A percentile compares a stretch with the other conserved stretches of the same genome.
Evolutionary conservation across 805 yeast genomes (phyloP).

Genomic region (Zygosaccharomyces rouxii): DNA sequence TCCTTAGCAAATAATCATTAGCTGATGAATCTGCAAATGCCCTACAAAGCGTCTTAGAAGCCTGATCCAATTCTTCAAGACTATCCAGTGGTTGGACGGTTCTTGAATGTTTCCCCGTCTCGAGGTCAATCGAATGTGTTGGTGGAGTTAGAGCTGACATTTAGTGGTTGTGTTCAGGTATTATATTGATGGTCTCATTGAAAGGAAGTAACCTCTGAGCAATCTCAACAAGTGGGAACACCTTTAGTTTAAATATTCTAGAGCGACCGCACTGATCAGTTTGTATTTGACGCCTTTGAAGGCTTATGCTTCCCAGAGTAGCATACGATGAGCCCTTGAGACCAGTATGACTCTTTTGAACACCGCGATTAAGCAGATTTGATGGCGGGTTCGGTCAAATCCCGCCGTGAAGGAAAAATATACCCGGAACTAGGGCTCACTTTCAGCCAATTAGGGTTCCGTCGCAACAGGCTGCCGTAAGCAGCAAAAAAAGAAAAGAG

Average conservation of each 20-base stretch:
- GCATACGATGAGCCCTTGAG: background rate
- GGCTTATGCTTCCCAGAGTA: background rate
- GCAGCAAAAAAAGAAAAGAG: background rate
- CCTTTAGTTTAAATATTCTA: background rate
- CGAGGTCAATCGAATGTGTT: background rate
- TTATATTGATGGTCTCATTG: background rate
- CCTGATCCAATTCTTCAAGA: conserved; percentile 25
- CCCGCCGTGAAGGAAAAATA: background rate
- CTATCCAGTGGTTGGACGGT: conserved; percentile 18
- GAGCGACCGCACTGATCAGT: background rate
- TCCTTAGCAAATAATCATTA: conserved; percentile 30
- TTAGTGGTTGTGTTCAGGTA: background rate
- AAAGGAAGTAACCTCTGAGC: background rate
- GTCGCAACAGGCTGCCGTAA: background rate
- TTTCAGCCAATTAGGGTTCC: background rate
- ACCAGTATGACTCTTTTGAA: background rate
- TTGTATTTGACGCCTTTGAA: background rate
- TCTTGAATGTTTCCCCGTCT: conserved; percentile 8
- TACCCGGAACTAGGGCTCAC: background rate
- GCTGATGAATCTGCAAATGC: conserved; percentile 30
- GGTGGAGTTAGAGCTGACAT: conserved; percentile 6
- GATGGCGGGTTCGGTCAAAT: background rate
- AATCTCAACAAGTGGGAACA: background rate
- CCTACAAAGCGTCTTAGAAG: conserved; percentile 23
- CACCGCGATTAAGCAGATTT: conserved; percentile 3